Evolutionary conservation across 805 yeast species (phyloP).

Genomic region (Lipomyces lipofer): DNA sequence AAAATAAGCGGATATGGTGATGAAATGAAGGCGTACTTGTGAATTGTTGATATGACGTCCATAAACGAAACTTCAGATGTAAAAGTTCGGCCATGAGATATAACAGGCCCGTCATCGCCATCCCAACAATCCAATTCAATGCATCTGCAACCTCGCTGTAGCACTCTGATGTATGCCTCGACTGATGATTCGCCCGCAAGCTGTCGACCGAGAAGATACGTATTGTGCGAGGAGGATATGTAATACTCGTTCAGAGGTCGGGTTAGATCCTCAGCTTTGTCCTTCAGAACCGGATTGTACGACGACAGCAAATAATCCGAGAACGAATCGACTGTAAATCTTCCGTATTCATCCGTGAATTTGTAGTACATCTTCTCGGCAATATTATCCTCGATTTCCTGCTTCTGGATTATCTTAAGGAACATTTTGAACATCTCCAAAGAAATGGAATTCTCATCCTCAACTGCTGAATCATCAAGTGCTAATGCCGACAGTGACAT

Average conservation of each 20-base stretch:
- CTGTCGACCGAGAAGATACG: conserved; percentile 86
- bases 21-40: conserved; percentile 84
- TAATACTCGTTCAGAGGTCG: conserved; percentile 81
- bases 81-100: conserved; percentile 84
- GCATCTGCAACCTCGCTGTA: conserved; percentile 91
- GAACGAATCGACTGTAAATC: conserved; percentile 39
- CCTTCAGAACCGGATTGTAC: conserved; percentile 31
- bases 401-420: conserved; percentile 51
- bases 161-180: conserved; percentile 81
- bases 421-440: conserved; percentile 42
- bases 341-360: conserved; percentile 38
- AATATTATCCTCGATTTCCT: conserved; percentile 39
- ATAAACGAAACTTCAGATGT: conserved; percentile 70
- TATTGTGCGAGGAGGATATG: conserved; percentile 92
- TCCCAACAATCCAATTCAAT: conserved; percentile 98
- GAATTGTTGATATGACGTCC: conserved; percentile 69
- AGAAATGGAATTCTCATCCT: conserved; percentile 15
- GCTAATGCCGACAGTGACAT: conserved; percentile 15
- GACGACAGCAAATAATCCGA: conserved; percentile 44
- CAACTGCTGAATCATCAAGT: conserved; percentile 13
- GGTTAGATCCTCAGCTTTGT: conserved; percentile 46
- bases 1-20: conserved; percentile 83
- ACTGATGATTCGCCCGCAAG: conserved; percentile 83
- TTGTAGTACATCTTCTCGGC: conserved; percentile 43
- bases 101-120: conserved; percentile 66